Percentiles rank a stretch among this genome's conserved stretches.
These are phyloP conservation scores for Acanthamoeba castellanii DNA, from an alignment of 208 protist genomes.

Conservation along the genomic window DNA sequence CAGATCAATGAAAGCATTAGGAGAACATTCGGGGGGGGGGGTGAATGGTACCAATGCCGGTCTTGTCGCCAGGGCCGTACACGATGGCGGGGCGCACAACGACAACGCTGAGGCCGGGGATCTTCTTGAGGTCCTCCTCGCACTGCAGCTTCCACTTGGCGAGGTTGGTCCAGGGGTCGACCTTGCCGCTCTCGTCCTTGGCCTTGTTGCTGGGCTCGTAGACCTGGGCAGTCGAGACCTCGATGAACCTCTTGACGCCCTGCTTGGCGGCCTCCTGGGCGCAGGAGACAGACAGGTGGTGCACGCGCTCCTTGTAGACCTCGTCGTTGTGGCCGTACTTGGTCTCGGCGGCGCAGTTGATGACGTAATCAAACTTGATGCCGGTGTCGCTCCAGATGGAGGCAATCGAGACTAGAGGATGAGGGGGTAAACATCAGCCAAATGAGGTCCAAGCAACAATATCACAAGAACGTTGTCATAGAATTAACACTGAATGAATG, in stretches of 20 bases:
- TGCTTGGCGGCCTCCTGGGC: constrained; percentile 87
- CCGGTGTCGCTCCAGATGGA: constrained; percentile 88
- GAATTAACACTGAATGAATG: constrained; percentile 41
- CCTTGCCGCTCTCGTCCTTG: constrained; percentile 85
- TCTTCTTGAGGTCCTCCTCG: constrained; percentile 89
- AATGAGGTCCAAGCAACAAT: too few species aligned
- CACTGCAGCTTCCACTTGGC: constrained; percentile 90
- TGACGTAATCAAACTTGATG: constrained; percentile 89
- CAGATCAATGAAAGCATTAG: background rate
- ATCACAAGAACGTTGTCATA: constrained; percentile 67
- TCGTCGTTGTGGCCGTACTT: constrained; percentile 90
- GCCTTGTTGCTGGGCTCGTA: constrained; percentile 88
- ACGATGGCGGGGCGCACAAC: constrained; percentile 94
- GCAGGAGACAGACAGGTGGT: constrained; percentile 73
- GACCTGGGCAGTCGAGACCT: constrained; percentile 94
- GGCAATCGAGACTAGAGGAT: constrained; percentile 81
- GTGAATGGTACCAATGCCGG: constrained; percentile 87
- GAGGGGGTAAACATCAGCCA: background rate
- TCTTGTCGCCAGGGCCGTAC: constrained; percentile 93
- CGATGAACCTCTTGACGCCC: constrained; percentile 91
- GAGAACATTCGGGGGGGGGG: background rate
- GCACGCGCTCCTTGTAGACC: constrained; percentile 74
- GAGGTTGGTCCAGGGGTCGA: constrained; percentile 92
- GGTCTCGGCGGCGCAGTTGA: constrained; percentile 94
- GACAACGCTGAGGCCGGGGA: constrained; percentile 75